Evolutionary conservation across 2,329 filamentous ascomycete species (phyloP).

Genomic region (Xylariaceae sp.): DNA sequence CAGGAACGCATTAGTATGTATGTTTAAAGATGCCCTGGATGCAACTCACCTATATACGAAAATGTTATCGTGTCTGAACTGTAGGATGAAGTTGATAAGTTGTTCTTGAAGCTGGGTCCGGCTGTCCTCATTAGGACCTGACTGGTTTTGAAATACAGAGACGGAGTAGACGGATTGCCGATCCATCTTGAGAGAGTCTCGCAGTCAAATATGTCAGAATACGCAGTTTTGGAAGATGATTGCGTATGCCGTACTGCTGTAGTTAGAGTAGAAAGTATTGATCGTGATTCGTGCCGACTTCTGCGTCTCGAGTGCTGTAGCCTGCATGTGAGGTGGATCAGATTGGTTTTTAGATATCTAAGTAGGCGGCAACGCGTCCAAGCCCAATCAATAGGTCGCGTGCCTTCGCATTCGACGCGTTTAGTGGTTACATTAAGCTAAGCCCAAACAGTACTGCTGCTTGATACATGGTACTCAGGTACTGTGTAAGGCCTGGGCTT

Average conservation of each 20-base stretch:
- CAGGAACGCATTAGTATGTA: background rate
- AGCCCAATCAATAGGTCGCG: too few relatives aligned
- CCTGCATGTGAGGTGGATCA: slow-evolving; percentile 12
- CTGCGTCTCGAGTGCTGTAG: too few relatives aligned
- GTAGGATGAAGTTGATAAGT: slow-evolving; percentile 85
- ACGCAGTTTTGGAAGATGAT: too few relatives aligned
- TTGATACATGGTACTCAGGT: too few relatives aligned
- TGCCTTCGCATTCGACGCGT: slow-evolving; percentile 22
- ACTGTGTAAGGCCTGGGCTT: too few relatives aligned
- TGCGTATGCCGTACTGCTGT: too few relatives aligned
- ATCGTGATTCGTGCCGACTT: too few relatives aligned
- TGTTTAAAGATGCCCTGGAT: background rate
- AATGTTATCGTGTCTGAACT: slow-evolving; percentile 88
- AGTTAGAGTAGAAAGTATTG: too few relatives aligned
- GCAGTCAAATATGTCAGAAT: background rate
- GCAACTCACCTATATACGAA: slow-evolving; percentile 79
- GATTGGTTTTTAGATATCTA: slow-evolving; percentile 18
- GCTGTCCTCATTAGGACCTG: slow-evolving; percentile 61
- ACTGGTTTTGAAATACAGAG: slow-evolving; percentile 68
- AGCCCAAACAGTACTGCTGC: background rate
- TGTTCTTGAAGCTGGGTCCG: slow-evolving; percentile 69
- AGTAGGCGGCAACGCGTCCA: too few relatives aligned
- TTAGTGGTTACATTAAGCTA: slow-evolving; percentile 19
- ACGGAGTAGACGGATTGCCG: slow-evolving; percentile 80
- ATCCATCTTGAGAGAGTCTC: slow-evolving; percentile 58